Conservation (phyloP, 805 yeast species). For the Metschnikowia similis region DNA sequence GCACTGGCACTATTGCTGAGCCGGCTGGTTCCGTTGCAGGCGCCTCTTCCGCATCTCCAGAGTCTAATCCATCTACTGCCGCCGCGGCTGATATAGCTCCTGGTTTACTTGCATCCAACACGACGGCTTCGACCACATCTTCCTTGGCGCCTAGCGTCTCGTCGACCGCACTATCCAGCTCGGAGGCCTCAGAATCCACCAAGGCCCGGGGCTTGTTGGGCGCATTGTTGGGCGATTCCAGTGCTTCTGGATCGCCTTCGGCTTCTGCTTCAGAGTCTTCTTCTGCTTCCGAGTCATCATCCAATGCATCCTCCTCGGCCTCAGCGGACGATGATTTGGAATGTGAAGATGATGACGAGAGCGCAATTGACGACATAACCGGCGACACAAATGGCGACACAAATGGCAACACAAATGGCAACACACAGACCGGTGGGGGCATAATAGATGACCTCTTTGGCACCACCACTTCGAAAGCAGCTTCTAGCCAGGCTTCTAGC, state of each 20-base stretch:
- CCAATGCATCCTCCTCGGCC: slow-evolving; percentile 18
- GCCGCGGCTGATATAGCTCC: background rate
- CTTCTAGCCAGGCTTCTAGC: background rate
- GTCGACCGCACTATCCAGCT: background rate
- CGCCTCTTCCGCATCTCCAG: background rate
- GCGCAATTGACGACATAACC: background rate
- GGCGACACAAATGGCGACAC: slow-evolving; percentile 2
- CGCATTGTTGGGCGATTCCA: background rate
- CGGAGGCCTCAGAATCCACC: slow-evolving; percentile 26
- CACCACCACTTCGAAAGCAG: slow-evolving; percentile 7
- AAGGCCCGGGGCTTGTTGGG: background rate
- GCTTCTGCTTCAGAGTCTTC: background rate
- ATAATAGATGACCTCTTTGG: slow-evolving; percentile 11
- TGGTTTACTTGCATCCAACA: background rate
- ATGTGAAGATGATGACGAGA: slow-evolving; percentile 2
- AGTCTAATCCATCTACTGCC: background rate
- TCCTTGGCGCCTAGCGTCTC: background rate
- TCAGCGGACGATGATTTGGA: slow-evolving; percentile 4
- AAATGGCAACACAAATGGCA: background rate
- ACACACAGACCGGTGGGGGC: slow-evolving; percentile 8
- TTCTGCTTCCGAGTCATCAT: slow-evolving; percentile 22
- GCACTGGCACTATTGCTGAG: background rate
- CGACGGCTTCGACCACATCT: slow-evolving; percentile 1
- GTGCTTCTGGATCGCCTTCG: slow-evolving; percentile 29
- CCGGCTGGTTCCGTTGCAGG: background rate